phyloP scores from a whole-genome alignment of 108 stramenopile genomes.

The Schizochytrium sp. region DNA sequence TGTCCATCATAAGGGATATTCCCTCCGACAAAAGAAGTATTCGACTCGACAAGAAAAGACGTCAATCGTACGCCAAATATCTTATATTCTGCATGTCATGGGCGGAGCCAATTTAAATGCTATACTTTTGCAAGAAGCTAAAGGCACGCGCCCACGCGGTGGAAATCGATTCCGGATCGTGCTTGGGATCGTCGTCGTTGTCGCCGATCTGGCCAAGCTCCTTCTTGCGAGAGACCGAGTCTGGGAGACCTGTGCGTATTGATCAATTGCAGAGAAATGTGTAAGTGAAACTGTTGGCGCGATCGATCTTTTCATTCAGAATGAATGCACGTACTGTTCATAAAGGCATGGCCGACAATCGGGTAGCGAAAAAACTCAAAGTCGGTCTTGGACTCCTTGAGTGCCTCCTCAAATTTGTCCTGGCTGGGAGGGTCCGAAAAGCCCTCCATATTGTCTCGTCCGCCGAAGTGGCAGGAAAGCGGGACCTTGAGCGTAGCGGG shows the following conservation, averaged over 20 bases:
- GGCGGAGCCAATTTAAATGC: not conserved
- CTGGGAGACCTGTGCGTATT: not conserved
- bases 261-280: too few relatives aligned
- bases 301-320: not conserved
- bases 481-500: not conserved
- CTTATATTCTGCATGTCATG: too few relatives aligned
- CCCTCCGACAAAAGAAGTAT: too few relatives aligned
- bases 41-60: too few relatives aligned
- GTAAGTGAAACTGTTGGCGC: too few relatives aligned
- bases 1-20: too few relatives aligned
- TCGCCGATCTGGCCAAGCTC: slow-evolving; percentile 16
- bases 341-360: slow-evolving; percentile 33
- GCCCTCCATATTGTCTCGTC: slow-evolving; percentile 22
- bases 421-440: slow-evolving; percentile 24
- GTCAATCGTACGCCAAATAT: too few relatives aligned
- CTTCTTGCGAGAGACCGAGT: not conserved
- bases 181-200: not conserved
- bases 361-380: slow-evolving; percentile 5
- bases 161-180: not conserved
- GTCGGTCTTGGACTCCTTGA: not conserved
- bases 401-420: slow-evolving; percentile 21
- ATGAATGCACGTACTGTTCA: slow-evolving; percentile 25
- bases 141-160: slow-evolving; percentile 9
- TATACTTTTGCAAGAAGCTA: not conserved
- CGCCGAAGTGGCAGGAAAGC: slow-evolving; percentile 27